Percentiles rank a stretch among this genome's conserved stretches.
These are phyloP conservation scores for Dryadomyces quercivorus DNA, from an alignment of 2,329 filamentous ascomycete genomes.

Conservation along the genomic window DNA sequence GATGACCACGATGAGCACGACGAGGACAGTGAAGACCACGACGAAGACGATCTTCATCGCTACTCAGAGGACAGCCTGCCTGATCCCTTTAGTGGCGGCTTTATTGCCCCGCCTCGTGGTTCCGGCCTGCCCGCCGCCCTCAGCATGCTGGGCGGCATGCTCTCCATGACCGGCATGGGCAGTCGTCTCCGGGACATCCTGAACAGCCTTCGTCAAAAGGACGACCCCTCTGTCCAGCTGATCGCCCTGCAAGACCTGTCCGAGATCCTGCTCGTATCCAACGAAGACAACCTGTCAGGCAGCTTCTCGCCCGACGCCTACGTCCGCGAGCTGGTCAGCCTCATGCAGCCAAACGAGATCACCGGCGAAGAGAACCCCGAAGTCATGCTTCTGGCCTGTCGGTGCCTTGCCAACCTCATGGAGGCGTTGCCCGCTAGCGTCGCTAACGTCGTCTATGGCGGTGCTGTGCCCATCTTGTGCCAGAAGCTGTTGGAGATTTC, in stretches of 20 bases:
- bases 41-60: conserved; percentile 21
- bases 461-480: conserved; percentile 86
- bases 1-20: neutral
- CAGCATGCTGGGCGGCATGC: conserved; percentile 79
- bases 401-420: conserved; percentile 94
- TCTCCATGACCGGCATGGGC: conserved; percentile 81
- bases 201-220: conserved; percentile 65
- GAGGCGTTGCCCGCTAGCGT: conserved; percentile 88
- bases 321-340: conserved; percentile 79
- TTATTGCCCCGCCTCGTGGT: conserved; percentile 53
- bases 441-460: conserved; percentile 93
- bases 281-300: conserved; percentile 89
- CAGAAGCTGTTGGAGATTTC: conserved; percentile 92
- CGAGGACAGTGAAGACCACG: conserved; percentile 43
- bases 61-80: conserved; percentile 20
- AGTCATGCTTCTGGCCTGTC: conserved; percentile 92
- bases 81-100: conserved; percentile 46
- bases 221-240: conserved; percentile 76
- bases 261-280: conserved; percentile 85
- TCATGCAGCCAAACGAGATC: conserved; percentile 87
- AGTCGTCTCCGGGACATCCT: conserved; percentile 68
- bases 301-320: conserved; percentile 92
- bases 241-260: conserved; percentile 89
- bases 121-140: conserved; percentile 67
- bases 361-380: conserved; percentile 81